Percentiles rank a stretch among this genome's conserved stretches.
These are phyloP conservation scores for Elymus sibiricus DNA, from an alignment of 176 grass and related monocot species.

Conservation along the genomic window DNA sequence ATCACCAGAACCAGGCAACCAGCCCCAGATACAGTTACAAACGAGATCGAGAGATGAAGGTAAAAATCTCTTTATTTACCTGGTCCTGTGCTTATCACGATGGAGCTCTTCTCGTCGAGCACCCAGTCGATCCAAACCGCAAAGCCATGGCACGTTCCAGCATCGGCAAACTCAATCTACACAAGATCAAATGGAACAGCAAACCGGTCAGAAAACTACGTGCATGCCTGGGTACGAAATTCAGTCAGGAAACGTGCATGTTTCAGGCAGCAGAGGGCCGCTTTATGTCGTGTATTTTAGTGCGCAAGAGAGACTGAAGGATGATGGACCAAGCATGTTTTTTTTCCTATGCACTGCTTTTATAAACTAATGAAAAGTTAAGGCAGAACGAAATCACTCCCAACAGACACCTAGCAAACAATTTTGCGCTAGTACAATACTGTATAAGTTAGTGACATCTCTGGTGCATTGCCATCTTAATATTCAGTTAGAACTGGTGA, in stretches of 20 bases:
- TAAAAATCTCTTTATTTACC: conserved; percentile 31
- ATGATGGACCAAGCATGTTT: not conserved
- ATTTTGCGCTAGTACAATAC: not conserved
- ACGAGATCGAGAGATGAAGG: not conserved
- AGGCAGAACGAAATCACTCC: not conserved
- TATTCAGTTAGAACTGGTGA: not conserved
- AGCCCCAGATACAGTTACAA: too few species aligned
- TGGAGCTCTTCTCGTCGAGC: conserved; percentile 51
- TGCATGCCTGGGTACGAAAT: not conserved
- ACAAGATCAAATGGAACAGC: too few species aligned
- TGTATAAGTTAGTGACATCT: not conserved
- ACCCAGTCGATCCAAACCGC: conserved; percentile 91
- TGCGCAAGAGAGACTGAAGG: not conserved
- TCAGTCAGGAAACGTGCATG: too few species aligned
- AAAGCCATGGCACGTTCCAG: conserved; percentile 79
- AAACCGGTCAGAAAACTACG: not conserved
- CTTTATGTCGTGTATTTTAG: not conserved
- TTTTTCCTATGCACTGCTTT: not conserved
- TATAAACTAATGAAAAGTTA: not conserved
- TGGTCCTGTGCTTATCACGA: conserved; percentile 62
- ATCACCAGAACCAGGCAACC: too few species aligned
- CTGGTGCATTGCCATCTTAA: not conserved
- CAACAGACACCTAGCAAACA: not conserved
- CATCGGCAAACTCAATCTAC: conserved; percentile 26
- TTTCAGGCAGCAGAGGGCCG: not conserved